These are phyloP conservation scores for Lolium rigidum DNA, from an alignment of 176 grass and related monocot genomes.

Conservation along the genomic window DNA sequence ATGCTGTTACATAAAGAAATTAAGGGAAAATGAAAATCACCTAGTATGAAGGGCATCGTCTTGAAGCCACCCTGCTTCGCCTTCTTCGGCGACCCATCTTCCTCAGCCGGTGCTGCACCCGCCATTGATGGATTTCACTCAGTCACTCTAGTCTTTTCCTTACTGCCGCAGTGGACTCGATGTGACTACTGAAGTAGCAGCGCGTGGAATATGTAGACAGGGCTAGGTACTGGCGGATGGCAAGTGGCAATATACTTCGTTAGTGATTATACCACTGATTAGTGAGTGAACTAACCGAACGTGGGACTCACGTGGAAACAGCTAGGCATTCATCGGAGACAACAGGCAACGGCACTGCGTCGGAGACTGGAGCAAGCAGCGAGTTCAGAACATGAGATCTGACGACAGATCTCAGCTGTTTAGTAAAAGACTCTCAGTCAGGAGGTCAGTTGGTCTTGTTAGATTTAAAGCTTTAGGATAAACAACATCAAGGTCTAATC, in stretches of 20 bases:
- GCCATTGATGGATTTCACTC: constrained; percentile 39
- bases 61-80: constrained; percentile 72
- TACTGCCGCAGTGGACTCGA: neutral
- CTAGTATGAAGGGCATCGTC: constrained; percentile 94
- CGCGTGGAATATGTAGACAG: neutral
- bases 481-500: no score
- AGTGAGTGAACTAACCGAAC: neutral
- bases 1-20: neutral
- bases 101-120: constrained; percentile 35
- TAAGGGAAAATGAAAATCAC: neutral
- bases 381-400: constrained; percentile 10
- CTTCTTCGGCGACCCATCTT: constrained; percentile 49
- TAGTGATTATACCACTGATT: neutral
- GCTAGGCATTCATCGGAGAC: neutral
- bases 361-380: neutral
- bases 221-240: neutral
- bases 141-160: neutral
- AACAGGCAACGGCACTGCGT: neutral
- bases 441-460: neutral
- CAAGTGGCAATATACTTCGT: neutral
- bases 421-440: constrained; percentile 23
- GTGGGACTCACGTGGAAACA: constrained; percentile 15
- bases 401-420: neutral
- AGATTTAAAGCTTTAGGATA: no score
- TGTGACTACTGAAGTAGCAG: neutral